phyloP scores from a whole-genome alignment of 2,329 filamentous ascomycete species.

The Zasmidium angulare region DNA sequence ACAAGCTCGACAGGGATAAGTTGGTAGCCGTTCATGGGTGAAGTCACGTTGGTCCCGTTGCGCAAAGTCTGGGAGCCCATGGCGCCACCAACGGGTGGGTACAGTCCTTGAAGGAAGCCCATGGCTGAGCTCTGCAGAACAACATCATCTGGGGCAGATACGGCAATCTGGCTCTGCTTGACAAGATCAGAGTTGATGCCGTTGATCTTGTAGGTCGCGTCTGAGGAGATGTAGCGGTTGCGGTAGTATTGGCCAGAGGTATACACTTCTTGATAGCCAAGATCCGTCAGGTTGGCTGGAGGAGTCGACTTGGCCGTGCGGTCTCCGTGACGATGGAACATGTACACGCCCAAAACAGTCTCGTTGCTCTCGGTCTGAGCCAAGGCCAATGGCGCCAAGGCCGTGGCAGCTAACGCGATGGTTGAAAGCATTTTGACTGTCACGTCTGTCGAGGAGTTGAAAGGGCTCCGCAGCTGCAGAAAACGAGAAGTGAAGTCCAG shows the following conservation, averaged over 20 bases:
- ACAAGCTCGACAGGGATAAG: conserved; percentile 72
- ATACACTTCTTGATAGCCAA: conserved; percentile 76
- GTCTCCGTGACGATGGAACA: conserved; percentile 89
- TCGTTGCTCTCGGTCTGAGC: conserved; percentile 48
- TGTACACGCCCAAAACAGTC: conserved; percentile 76
- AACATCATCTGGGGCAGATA: conserved; percentile 66
- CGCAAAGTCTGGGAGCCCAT: conserved; percentile 62
- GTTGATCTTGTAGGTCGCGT: conserved; percentile 60
- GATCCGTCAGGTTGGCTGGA: conserved; percentile 71
- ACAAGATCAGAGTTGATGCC: conserved; percentile 67
- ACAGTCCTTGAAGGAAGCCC: conserved; percentile 81
- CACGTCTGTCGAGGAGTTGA: background rate
- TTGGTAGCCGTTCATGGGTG: conserved; percentile 79
- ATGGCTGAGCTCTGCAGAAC: conserved; percentile 79
- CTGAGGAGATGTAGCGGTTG: conserved; percentile 67
- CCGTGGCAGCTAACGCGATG: conserved; percentile 24
- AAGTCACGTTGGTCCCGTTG: conserved; percentile 66
- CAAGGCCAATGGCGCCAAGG: conserved; percentile 25
- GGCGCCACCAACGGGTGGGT: conserved; percentile 67
- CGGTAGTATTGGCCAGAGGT: conserved; percentile 74
- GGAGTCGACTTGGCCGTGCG: conserved; percentile 74
- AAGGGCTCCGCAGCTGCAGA: background rate
- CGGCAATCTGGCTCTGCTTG: conserved; percentile 67
- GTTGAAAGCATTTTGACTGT: background rate
- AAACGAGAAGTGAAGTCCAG: conserved; percentile 1